phyloP scores from a whole-genome alignment of 2,329 filamentous ascomycete species.

The Colletotrichum simmondsii region DNA sequence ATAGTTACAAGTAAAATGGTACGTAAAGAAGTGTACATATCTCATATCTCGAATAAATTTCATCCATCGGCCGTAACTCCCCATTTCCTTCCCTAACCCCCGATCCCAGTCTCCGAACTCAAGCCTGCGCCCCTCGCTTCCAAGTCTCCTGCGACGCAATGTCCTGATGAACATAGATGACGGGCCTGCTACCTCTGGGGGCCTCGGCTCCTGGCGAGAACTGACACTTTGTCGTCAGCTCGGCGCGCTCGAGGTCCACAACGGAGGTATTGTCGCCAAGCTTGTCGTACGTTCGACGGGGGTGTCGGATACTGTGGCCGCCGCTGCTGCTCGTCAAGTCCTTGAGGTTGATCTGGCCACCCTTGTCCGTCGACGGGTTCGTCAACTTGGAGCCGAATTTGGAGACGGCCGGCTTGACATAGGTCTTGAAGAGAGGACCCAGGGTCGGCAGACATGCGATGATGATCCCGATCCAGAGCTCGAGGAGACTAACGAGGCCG shows the following conservation, averaged over 20 bases:
- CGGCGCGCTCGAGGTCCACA: conserved; percentile 18
- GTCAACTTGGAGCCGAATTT: conserved; percentile 31
- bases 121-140: not conserved
- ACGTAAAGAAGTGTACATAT: not conserved
- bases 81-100: too few species aligned
- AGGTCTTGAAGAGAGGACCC: conserved; percentile 43
- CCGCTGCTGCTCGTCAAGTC: conserved; percentile 7
- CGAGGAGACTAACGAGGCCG: conserved; percentile 48
- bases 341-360: conserved; percentile 18
- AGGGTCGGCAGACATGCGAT: conserved; percentile 55
- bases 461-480: conserved; percentile 52
- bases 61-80: not conserved
- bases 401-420: conserved; percentile 36
- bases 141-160: conserved; percentile 19
- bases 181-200: conserved; percentile 10
- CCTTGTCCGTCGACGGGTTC: conserved; percentile 22
- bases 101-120: not conserved
- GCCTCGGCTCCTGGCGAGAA: conserved; percentile 13
- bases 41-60: not conserved
- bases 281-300: conserved; percentile 24
- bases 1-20: not conserved
- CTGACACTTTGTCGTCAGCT: conserved; percentile 22
- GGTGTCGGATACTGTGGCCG: not conserved
- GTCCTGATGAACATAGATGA: conserved; percentile 30
- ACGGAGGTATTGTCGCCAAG: conserved; percentile 14